Evolutionary conservation across 345 rosid species (phyloP).

Genomic region (Erysimum cheiranthoides): DNA sequence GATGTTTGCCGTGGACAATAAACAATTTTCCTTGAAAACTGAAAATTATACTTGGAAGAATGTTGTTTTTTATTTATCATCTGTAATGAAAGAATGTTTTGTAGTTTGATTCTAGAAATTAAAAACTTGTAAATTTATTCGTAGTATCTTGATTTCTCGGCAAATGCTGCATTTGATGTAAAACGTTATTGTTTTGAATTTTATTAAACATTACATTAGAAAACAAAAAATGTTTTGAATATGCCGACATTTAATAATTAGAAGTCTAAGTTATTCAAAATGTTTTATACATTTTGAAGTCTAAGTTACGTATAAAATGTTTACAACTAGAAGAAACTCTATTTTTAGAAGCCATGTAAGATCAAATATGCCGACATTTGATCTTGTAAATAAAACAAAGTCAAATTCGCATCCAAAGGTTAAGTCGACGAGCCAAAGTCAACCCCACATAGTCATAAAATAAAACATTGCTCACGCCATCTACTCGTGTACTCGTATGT

Average conservation of each 20-base stretch:
- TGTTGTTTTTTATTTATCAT: background rate
- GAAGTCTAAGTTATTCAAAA: too few relatives aligned
- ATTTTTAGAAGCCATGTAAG: conserved; percentile 20
- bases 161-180: too few relatives aligned
- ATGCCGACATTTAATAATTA: too few relatives aligned
- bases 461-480: conserved; percentile 22
- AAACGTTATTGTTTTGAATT: too few relatives aligned
- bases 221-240: too few relatives aligned
- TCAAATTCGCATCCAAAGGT: conserved; percentile 28
- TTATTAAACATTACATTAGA: too few relatives aligned
- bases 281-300: too few relatives aligned
- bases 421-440: conserved; percentile 33
- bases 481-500: background rate
- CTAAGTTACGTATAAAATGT: too few relatives aligned
- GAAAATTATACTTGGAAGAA: background rate
- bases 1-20: background rate
- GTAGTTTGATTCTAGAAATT: too few relatives aligned
- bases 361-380: conserved; percentile 34
- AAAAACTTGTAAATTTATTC: too few relatives aligned
- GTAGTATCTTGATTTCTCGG: too few relatives aligned
- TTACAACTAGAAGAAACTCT: background rate
- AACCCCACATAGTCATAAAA: conserved; percentile 36
- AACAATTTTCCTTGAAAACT: background rate
- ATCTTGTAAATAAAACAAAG: conserved; percentile 14
- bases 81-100: background rate